These are phyloP conservation scores for Raphidocelis subcapitata DNA, from an alignment of 139 green algal genomes.

Conservation along the genomic window DNA sequence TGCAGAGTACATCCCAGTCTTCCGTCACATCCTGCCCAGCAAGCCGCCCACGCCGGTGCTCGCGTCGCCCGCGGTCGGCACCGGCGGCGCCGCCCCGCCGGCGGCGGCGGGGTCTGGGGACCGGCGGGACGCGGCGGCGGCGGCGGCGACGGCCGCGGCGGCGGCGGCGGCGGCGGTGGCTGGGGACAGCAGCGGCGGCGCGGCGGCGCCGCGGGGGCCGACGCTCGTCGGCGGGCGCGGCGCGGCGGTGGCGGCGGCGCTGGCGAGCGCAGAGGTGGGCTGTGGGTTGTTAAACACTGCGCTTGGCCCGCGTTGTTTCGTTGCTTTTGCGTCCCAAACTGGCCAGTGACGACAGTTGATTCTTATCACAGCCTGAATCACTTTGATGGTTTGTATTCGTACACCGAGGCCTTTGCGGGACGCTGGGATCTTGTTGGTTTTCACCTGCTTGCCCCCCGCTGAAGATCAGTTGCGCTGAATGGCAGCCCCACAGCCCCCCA, in stretches of 20 bases:
- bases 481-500: not conserved
- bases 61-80: not conserved
- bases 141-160: not conserved
- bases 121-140: not conserved
- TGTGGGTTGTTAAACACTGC: not conserved
- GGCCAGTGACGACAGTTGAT: not conserved
- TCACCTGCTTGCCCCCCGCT: not conserved
- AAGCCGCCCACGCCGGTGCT: conserved; percentile 11
- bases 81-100: not conserved
- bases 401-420: conserved; percentile 14
- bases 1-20: conserved; percentile 22
- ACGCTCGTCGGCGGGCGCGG: not conserved
- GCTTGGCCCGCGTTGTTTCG: not conserved
- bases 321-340: not conserved
- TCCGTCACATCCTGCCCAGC: conserved; percentile 17
- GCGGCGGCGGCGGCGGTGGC: not conserved
- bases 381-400: conserved; percentile 31
- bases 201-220: not conserved
- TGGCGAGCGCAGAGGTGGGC: no score
- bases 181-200: not conserved
- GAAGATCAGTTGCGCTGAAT: not conserved
- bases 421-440: not conserved
- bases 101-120: not conserved
- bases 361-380: conserved; percentile 21
- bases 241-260: not conserved